Conservation (phyloP, 2,329 filamentous ascomycete genomes). For the Bipolaris sorokiniana region DNA sequence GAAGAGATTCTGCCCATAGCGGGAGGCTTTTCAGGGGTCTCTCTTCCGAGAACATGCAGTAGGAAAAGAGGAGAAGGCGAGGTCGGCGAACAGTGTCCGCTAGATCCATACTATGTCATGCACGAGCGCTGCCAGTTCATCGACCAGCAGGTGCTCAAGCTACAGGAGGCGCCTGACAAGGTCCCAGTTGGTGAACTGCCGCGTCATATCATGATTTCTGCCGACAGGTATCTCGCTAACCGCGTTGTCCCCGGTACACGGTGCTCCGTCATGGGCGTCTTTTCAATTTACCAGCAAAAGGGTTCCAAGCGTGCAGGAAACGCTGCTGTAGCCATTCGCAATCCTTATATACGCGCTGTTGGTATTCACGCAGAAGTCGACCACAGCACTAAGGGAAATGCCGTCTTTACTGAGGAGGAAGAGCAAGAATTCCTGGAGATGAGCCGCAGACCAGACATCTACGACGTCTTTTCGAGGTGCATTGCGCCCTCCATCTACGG, state of each 20-base stretch:
- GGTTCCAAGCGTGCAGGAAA: slow-evolving; percentile 76
- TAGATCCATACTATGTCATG: slow-evolving; percentile 94
- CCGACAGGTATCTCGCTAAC: slow-evolving; percentile 95
- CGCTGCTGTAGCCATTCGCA: slow-evolving; percentile 90
- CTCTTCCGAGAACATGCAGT: slow-evolving; percentile 79
- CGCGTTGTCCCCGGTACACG: slow-evolving; percentile 92
- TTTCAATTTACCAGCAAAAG: slow-evolving; percentile 97
- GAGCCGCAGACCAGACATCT: slow-evolving; percentile 89
- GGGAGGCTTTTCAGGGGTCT: slow-evolving; percentile 86
- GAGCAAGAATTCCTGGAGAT: slow-evolving; percentile 95
- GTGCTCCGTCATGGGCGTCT: slow-evolving; percentile 95
- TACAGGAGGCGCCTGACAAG: slow-evolving; percentile 96
- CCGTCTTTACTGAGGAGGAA: slow-evolving; percentile 89
- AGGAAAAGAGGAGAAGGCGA: slow-evolving; percentile 70
- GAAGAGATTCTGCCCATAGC: slow-evolving; percentile 72
- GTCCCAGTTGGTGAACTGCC: slow-evolving; percentile 96
- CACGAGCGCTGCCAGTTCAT: slow-evolving; percentile 95
- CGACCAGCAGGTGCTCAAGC: slow-evolving; percentile 96
- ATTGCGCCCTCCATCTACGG: slow-evolving; percentile 98
- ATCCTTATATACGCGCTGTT: slow-evolving; percentile 90
- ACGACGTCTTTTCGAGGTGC: slow-evolving; percentile 85
- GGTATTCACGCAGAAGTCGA: slow-evolving; percentile 91
- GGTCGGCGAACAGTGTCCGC: slow-evolving; percentile 74
- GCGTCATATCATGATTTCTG: slow-evolving; percentile 91
- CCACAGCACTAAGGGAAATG: slow-evolving; percentile 82